Evolutionary conservation across 805 yeast species (phyloP).

Genomic region (Saccharomyces eubayanus): DNA sequence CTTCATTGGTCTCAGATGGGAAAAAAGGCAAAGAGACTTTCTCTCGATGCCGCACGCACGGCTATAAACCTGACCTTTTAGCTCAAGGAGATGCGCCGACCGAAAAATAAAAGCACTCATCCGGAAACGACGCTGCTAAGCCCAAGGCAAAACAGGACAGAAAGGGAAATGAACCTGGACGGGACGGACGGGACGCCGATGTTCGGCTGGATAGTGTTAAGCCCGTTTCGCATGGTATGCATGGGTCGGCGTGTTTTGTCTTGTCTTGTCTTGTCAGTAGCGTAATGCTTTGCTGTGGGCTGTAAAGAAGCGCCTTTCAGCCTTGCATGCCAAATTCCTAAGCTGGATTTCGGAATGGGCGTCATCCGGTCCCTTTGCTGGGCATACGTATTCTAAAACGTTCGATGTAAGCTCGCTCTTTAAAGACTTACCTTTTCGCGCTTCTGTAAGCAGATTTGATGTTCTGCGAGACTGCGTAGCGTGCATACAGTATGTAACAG

Average conservation of each 20-base stretch:
- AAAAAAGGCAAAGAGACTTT: not conserved
- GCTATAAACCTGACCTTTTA: not conserved
- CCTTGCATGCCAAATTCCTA: not conserved
- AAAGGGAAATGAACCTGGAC: not conserved
- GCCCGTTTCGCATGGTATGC: not conserved
- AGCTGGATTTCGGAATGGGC: not conserved
- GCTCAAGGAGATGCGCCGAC: not conserved
- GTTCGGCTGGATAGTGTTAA: not conserved
- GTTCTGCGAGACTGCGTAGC: not conserved
- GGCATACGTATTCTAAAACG: not conserved
- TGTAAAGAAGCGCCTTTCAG: not conserved
- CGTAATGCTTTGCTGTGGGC: not conserved
- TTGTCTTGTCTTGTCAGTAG: not conserved
- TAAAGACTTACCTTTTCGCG: not conserved
- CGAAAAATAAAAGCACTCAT: not conserved
- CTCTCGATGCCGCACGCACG: not conserved
- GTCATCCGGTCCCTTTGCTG: not conserved
- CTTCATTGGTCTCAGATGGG: not conserved
- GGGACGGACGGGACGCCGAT: not conserved
- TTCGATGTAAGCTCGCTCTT: not conserved
- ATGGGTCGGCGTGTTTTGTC: not conserved
- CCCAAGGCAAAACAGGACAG: not conserved
- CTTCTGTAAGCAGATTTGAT: not conserved
- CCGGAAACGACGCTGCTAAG: not conserved
- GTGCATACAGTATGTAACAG: not conserved